Evolutionary conservation across 495 filamentous ascomycete genomes (phyloP).

Genomic region (Halenospora varia): DNA sequence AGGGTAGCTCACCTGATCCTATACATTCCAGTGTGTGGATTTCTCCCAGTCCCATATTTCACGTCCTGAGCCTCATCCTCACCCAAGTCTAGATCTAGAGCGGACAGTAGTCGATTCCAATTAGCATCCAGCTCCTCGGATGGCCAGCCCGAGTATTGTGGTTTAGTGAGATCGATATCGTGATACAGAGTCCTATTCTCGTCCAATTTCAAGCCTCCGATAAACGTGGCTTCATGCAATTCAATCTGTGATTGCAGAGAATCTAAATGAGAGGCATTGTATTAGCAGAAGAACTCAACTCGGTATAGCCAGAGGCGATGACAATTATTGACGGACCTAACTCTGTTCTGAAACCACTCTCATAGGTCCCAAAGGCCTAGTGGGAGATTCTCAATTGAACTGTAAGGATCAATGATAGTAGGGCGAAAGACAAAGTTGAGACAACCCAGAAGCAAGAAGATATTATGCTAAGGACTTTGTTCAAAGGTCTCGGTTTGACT

Average conservation of each 20-base stretch:
- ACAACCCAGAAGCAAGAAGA: background rate
- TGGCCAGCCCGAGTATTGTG: background rate
- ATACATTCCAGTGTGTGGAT: background rate
- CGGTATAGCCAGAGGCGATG: background rate
- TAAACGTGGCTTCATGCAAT: background rate
- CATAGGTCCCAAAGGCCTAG: background rate
- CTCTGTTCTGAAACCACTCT: background rate
- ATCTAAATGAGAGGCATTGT: background rate
- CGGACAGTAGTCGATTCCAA: background rate
- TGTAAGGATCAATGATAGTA: background rate
- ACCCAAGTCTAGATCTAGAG: background rate
- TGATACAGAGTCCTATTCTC: background rate
- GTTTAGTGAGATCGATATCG: background rate
- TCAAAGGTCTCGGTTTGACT: background rate
- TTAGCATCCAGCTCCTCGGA: background rate
- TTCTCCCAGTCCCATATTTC: background rate
- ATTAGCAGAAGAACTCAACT: background rate
- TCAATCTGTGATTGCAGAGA: background rate
- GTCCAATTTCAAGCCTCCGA: background rate
- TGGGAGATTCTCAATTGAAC: background rate
- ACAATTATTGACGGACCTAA: background rate
- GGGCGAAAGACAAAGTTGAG: background rate
- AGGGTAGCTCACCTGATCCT: background rate
- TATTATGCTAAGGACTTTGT: background rate
- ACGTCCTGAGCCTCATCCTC: background rate